phyloP scores from a whole-genome alignment of 257 asterid genomes.

The Solanum pennellii region DNA sequence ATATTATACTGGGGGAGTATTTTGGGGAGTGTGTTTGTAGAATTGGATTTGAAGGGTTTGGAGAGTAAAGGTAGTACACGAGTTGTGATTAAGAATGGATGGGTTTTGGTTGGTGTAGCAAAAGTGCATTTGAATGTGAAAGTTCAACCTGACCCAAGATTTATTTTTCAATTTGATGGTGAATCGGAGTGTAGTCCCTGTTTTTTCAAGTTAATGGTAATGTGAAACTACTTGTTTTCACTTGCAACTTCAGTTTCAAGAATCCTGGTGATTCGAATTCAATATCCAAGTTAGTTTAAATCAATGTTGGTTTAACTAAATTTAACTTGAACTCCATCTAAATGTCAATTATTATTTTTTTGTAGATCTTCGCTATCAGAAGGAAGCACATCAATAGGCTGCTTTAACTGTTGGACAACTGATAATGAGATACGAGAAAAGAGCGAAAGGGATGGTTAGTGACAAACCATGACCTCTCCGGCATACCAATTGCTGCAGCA shows the following conservation, averaged over 20 bases:
- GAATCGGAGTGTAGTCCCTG: constrained; percentile 98
- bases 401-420: constrained; percentile 23
- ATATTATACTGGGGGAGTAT: constrained; percentile 29
- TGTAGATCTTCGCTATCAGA: constrained; percentile 65
- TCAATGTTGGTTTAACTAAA: not conserved
- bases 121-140: constrained; percentile 53
- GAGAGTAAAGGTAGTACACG: constrained; percentile 21
- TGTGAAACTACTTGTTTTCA: constrained; percentile 73
- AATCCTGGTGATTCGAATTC: constrained; percentile 36
- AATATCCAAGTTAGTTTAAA: constrained; percentile 61
- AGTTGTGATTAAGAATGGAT: constrained; percentile 57
- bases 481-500: constrained; percentile 87
- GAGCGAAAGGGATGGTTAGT: constrained; percentile 96
- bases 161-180: constrained; percentile 74
- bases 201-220: constrained; percentile 86
- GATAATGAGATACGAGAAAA: constrained; percentile 15
- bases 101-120: constrained; percentile 26
- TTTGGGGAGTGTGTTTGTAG: constrained; percentile 41
- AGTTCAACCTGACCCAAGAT: constrained; percentile 88
- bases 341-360: constrained; percentile 5
- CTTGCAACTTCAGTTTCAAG: constrained; percentile 77
- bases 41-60: constrained; percentile 50
- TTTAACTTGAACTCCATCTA: not conserved
- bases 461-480: constrained; percentile 86
- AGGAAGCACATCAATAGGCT: constrained; percentile 45